Evolutionary conservation across 2,329 filamentous ascomycete genomes (phyloP).

Genomic region (Cordyceps fumosorosea): DNA sequence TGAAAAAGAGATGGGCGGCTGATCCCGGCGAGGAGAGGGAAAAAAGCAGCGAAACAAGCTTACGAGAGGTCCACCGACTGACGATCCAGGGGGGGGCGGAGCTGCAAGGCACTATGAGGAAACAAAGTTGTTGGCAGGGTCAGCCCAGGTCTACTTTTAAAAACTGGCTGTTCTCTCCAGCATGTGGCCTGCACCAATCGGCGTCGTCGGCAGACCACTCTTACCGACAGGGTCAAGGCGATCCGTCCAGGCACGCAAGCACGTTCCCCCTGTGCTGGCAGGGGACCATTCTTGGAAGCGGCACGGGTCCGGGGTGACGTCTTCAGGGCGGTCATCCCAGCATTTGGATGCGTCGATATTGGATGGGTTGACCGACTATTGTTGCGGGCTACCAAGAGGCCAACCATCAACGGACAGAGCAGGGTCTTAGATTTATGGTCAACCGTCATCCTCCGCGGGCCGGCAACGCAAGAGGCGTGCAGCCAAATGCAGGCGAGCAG

Average conservation of each 20-base stretch:
- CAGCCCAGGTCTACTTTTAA: not conserved
- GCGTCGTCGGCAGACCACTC: not conserved
- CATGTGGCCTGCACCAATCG: not conserved
- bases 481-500: no score
- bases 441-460: no score
- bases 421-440: no score
- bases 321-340: not conserved
- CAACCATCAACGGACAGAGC: no score
- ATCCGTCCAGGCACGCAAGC: not conserved
- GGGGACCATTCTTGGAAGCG: not conserved
- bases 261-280: not conserved
- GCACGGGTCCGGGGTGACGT: not conserved
- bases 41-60: not conserved
- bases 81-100: not conserved
- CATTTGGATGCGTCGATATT: not conserved
- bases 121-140: not conserved
- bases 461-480: no score
- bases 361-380: constrained; percentile 1
- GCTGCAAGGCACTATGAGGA: not conserved
- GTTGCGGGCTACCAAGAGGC: not conserved
- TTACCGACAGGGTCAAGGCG: not conserved
- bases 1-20: not conserved
- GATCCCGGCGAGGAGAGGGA: not conserved
- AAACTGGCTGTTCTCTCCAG: not conserved
- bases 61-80: not conserved